Base-by-base conservation (phyloP, 192 early-diverging fungal species). In the Coemansia sp. region DNA sequence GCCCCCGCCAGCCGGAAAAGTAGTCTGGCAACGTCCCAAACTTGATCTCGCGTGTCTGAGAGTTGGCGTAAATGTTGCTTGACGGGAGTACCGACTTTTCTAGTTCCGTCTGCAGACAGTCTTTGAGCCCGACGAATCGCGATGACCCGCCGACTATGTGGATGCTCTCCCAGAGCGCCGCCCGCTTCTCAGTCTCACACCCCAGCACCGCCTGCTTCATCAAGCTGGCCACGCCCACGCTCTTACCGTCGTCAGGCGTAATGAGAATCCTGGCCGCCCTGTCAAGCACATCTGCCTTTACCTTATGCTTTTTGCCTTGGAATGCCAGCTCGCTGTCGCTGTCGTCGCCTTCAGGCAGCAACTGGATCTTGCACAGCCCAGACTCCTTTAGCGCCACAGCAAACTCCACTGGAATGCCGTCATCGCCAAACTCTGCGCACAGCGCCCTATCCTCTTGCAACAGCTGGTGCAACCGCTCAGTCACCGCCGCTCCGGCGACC, bases 11-110 rank as follows among this genome's bases (percentile, higher is more conserved):
- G 8, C 85, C 87, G 11, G 90, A 83, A 75, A 97, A 94, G 81
- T 95, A 97, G 47, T 97, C 97, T 1, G 96, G 95, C 31, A 97
- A 75, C 64, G 87, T 86, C 47, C 86, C 76, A 75, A 93, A 97
- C 80, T 89, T 92, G 51, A 93, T 77, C 67, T 95, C 91, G 51
- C 92, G 94, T 13, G 89, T 80, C 71, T 99, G 97, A 61, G 89
- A 90, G 65, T 96, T 93, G 60, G 93, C 91, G 55, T 90, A 87
- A 31, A 93, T 95, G 40, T 97, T 96, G 40, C 93, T 94, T 3
- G 90, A 79, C 2, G 93, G 78, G 54, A 97, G 82, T 5, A 88
- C 88, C 1, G 79, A 70, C 27, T 68, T 77, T 38, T 97, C 91
- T 34, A 97, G 84, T 41, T 92, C 88, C 18, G 86, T 73, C 68